These are phyloP conservation scores for Stemphylium vesicarium DNA, from an alignment of 2,329 filamentous ascomycete species.

Conservation along the genomic window DNA sequence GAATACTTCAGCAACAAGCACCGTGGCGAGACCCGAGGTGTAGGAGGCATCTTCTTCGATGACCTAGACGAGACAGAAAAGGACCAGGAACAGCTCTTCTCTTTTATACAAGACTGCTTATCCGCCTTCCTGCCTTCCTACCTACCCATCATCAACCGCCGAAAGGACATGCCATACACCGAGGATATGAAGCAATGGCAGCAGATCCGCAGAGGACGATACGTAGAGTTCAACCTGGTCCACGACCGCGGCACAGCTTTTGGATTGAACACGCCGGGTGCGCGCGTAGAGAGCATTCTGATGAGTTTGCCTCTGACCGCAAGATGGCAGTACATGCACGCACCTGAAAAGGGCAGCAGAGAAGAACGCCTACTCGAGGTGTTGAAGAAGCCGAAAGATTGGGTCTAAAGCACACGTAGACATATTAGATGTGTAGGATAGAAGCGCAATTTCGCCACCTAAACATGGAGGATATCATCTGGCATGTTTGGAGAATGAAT, in stretches of 20 bases:
- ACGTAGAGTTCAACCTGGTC: constrained; percentile 98
- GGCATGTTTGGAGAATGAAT: no score
- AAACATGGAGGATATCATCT: background rate
- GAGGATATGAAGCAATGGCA: constrained; percentile 94
- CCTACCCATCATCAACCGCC: constrained; percentile 81
- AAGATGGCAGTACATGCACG: constrained; percentile 95
- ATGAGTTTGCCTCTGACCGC: constrained; percentile 96
- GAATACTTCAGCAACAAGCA: constrained; percentile 97
- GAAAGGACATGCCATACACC: constrained; percentile 91
- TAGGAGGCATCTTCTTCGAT: constrained; percentile 99
- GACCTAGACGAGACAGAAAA: constrained; percentile 88
- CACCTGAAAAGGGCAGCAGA: constrained; percentile 73
- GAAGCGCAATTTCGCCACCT: no score
- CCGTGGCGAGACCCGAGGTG: constrained; percentile 80
- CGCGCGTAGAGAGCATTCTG: constrained; percentile 92
- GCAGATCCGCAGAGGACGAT: constrained; percentile 89
- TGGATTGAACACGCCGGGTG: constrained; percentile 88
- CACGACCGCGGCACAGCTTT: constrained; percentile 96
- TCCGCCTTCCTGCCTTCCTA: constrained; percentile 90
- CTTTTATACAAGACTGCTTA: constrained; percentile 84
- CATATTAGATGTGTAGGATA: background rate
- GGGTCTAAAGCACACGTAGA: constrained; percentile 49
- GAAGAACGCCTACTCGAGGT: constrained; percentile 84
- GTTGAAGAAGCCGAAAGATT: constrained; percentile 66
- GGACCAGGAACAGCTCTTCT: constrained; percentile 86